phyloP scores from a whole-genome alignment of 2,329 filamentous ascomycete genomes.

The Fusarium incarnatum region DNA sequence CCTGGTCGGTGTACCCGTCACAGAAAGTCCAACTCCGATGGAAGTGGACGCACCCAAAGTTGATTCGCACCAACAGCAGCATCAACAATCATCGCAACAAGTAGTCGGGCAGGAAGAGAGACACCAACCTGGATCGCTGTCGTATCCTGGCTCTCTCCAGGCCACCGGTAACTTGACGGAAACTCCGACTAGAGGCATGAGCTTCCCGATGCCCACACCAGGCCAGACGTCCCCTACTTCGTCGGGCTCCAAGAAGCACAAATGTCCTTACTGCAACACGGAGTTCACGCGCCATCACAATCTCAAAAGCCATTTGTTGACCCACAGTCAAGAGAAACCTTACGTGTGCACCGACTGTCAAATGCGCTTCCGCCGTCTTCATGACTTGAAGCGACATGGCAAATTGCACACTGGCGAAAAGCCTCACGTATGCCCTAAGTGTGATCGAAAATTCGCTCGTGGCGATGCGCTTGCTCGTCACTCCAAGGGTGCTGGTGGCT shows the following conservation, averaged over 20 bases:
- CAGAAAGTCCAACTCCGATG: constrained; percentile 65
- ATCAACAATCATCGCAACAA: constrained; percentile 52
- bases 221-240: constrained; percentile 68
- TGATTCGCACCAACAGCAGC: constrained; percentile 38
- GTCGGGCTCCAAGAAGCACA: constrained; percentile 82
- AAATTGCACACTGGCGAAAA: constrained; percentile 98
- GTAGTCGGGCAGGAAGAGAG: constrained; percentile 65
- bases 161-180: constrained; percentile 57
- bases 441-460: constrained; percentile 92
- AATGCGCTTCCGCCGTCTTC: constrained; percentile 89
- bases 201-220: constrained; percentile 64
- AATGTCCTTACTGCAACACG: constrained; percentile 95
- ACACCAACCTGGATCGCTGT: constrained; percentile 61
- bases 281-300: constrained; percentile 98
- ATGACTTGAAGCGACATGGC: constrained; percentile 94
- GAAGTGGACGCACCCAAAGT: constrained; percentile 59
- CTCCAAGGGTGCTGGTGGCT: constrained; percentile 94
- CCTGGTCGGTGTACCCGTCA: constrained; percentile 58
- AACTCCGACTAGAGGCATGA: constrained; percentile 64
- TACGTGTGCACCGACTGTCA: constrained; percentile 95
- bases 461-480: constrained; percentile 95
- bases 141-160: constrained; percentile 66
- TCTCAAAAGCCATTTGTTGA: constrained; percentile 95
- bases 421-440: constrained; percentile 94
- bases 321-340: constrained; percentile 98